Evolutionary conservation across 2,329 filamentous ascomycete genomes (phyloP).

Genomic region (Stylonectria norvegica): DNA sequence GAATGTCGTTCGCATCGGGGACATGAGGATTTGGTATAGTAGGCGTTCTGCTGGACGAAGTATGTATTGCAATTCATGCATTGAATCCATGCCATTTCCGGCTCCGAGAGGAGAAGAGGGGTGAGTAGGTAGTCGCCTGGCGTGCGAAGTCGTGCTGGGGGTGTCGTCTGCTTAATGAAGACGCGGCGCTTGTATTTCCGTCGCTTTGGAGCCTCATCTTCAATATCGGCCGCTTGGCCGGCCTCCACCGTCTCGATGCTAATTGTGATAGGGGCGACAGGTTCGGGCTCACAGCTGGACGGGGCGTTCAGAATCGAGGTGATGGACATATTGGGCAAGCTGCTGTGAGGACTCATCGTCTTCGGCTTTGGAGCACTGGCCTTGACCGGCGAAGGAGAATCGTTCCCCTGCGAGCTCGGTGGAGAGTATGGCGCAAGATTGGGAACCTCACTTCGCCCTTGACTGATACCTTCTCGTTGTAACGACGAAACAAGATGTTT

Average conservation of each 20-base stretch:
- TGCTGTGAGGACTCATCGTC: constrained; percentile 10
- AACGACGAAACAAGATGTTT: constrained; percentile 9
- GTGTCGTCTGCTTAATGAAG: constrained; percentile 33
- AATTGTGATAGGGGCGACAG: constrained; percentile 16
- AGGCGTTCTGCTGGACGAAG: constrained; percentile 87
- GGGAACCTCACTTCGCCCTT: constrained; percentile 4
- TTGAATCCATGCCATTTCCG: constrained; percentile 78
- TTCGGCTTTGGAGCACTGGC: not conserved
- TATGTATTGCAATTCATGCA: constrained; percentile 78
- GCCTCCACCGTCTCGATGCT: constrained; percentile 24
- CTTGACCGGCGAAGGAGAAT: constrained; percentile 23
- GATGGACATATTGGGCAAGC: constrained; percentile 31
- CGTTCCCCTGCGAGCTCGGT: constrained; percentile 26
- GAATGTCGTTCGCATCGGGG: constrained; percentile 92
- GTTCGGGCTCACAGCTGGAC: constrained; percentile 14
- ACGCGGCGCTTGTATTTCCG: constrained; percentile 35
- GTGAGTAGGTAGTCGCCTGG: constrained; percentile 84
- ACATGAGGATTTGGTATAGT: constrained; percentile 80
- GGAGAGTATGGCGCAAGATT: constrained; percentile 30
- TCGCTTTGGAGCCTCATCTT: constrained; percentile 22
- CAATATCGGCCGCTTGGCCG: constrained; percentile 12
- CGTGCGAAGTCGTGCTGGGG: constrained; percentile 43
- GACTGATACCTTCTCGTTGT: constrained; percentile 9
- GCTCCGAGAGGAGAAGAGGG: constrained; percentile 68
- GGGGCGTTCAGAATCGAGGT: constrained; percentile 32